phyloP scores from a whole-genome alignment of 805 yeast genomes.

The Ogataea dorogensis region DNA sequence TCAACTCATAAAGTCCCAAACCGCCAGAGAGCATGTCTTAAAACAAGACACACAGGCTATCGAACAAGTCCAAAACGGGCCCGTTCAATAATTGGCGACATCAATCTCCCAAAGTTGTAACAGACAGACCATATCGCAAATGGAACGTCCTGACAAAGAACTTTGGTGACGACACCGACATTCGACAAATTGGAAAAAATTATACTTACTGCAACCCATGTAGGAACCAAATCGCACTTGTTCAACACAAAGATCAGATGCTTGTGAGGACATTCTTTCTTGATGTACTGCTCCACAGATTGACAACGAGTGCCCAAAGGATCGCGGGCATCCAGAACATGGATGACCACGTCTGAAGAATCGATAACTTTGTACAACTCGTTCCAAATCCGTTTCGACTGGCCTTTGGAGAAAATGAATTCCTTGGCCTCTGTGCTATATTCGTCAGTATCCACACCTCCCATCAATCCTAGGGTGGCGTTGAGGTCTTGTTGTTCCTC shows the following conservation, averaged over 20 bases:
- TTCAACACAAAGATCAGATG: slow-evolving; percentile 92
- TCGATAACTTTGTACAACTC: slow-evolving; percentile 95
- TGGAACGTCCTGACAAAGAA: slow-evolving; percentile 75
- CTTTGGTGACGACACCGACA: slow-evolving; percentile 57
- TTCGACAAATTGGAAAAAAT: slow-evolving; percentile 10
- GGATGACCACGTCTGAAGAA: slow-evolving; percentile 95
- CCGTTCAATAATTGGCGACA: slow-evolving; percentile 49
- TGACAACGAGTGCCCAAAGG: slow-evolving; percentile 95
- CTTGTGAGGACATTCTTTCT: slow-evolving; percentile 93
- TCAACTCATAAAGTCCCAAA: slow-evolving; percentile 84
- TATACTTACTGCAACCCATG: slow-evolving; percentile 98
- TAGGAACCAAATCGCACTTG: slow-evolving; percentile 97
- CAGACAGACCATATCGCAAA: slow-evolving; percentile 66
- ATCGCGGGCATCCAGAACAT: slow-evolving; percentile 96
- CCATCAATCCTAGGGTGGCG: slow-evolving; percentile 79
- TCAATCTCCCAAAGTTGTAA: slow-evolving; percentile 96
- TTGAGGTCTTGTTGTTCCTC: slow-evolving; percentile 76
- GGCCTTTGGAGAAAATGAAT: slow-evolving; percentile 94
- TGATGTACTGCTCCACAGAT: slow-evolving; percentile 88
- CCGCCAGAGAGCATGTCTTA: slow-evolving; percentile 41
- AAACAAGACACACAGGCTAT: slow-evolving; percentile 36
- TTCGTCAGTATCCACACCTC: slow-evolving; percentile 69
- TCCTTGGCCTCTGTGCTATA: slow-evolving; percentile 91
- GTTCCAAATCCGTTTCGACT: slow-evolving; percentile 98
- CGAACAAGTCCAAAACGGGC: slow-evolving; percentile 47